A percentile compares a stretch with the other conserved stretches of the same genome.
Conservation (phyloP, 176 grass and related monocot species). For the Poa pratensis region DNA sequence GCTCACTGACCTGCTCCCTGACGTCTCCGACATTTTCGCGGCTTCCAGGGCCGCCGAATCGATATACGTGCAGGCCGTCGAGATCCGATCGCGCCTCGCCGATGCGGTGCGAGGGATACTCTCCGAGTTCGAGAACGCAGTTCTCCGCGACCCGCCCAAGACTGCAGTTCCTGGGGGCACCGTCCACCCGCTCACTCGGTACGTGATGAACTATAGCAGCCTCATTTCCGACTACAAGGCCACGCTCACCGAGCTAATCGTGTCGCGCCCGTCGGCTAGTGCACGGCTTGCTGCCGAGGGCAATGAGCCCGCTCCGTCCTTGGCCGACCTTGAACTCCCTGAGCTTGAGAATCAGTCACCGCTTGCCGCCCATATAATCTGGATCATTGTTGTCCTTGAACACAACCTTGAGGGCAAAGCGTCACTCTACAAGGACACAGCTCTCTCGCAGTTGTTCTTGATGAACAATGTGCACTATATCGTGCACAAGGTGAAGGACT, state of each 20-base stretch:
- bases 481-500: slow-evolving; percentile 87
- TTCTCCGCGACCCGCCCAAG: slow-evolving; percentile 81
- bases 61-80: slow-evolving; percentile 79
- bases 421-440: slow-evolving; percentile 70
- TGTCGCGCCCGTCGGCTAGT: slow-evolving; percentile 65
- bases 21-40: slow-evolving; percentile 76
- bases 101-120: slow-evolving; percentile 93
- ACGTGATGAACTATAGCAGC: slow-evolving; percentile 96
- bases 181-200: slow-evolving; percentile 87
- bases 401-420: slow-evolving; percentile 87
- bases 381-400: slow-evolving; percentile 87
- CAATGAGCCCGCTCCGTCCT: slow-evolving; percentile 46
- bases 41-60: slow-evolving; percentile 75
- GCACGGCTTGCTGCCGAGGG: slow-evolving; percentile 60
- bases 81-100: slow-evolving; percentile 77
- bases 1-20: slow-evolving; percentile 83
- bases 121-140: slow-evolving; percentile 97
- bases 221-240: slow-evolving; percentile 87
- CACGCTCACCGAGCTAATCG: slow-evolving; percentile 74
- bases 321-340: slow-evolving; percentile 69
- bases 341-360: slow-evolving; percentile 71
- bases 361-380: slow-evolving; percentile 73
- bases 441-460: slow-evolving; percentile 73
- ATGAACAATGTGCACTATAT: slow-evolving; percentile 99
- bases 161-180: slow-evolving; percentile 79